phyloP scores from a whole-genome alignment of 345 rosid genomes.

The Dipteronia sinensis region DNA sequence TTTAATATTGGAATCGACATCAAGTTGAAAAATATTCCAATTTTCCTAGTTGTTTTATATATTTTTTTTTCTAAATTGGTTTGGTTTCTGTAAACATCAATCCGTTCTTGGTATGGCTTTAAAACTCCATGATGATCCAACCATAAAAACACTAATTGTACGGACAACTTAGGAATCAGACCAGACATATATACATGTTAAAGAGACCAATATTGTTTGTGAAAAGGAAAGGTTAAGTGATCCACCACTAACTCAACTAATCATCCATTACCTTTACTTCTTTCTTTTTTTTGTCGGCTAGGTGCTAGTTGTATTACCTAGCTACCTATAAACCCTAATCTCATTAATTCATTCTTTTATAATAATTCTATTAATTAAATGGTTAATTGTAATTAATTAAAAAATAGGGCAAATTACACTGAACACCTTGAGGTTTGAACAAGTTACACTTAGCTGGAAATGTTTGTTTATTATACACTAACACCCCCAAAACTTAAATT shows the following conservation, averaged over 20 bases:
- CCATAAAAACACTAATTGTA: constrained; percentile 19
- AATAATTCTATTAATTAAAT: background rate
- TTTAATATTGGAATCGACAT: background rate
- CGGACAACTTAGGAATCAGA: constrained; percentile 12
- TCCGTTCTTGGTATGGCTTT: background rate
- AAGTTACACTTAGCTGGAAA: no score
- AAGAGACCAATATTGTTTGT: background rate
- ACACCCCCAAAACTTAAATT: no score
- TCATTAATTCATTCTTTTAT: background rate
- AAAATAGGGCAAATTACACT: no score
- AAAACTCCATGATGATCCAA: background rate
- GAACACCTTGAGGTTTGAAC: no score
- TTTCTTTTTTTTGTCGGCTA: constrained; percentile 44
- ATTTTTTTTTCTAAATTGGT: background rate
- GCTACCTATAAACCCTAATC: constrained; percentile 10
- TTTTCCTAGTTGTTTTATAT: background rate
- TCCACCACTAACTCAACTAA: constrained; percentile 43
- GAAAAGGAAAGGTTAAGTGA: constrained; percentile 34
- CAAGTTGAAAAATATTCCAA: background rate
- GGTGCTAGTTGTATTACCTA: constrained; percentile 14
- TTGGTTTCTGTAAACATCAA: constrained; percentile 28
- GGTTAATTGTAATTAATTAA: background rate
- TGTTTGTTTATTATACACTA: no score
- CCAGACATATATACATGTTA: constrained; percentile 23
- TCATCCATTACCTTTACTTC: background rate